phyloP scores from a whole-genome alignment of 768 basidiomycete genomes.

The Tubosaeta sp. region DNA sequence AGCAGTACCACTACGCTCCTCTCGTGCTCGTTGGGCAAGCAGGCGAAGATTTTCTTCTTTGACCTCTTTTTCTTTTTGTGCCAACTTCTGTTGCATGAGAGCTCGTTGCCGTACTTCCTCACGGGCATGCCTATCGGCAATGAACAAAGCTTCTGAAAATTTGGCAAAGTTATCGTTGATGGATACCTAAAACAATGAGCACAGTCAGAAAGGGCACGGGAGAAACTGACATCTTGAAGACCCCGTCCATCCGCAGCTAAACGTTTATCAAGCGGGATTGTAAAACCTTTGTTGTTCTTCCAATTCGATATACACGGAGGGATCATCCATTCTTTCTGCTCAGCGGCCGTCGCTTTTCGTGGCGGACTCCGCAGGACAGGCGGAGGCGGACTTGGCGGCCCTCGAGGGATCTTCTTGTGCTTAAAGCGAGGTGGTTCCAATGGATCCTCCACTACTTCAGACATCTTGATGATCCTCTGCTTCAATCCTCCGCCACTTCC shows the following conservation, averaged over 20 bases:
- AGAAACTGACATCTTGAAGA: conserved; percentile 81
- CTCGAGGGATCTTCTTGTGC: conserved; percentile 97
- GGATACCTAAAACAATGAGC: conserved; percentile 58
- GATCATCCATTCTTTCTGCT: conserved; percentile 99
- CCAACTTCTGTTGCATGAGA: conserved; percentile 98
- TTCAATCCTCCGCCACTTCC: conserved; percentile 56
- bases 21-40: conserved; percentile 91
- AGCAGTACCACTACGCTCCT: conserved; percentile 80
- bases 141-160: conserved; percentile 92
- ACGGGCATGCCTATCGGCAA: conserved; percentile 95
- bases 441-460: conserved; percentile 96
- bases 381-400: conserved; percentile 93
- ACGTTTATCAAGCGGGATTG: conserved; percentile 96
- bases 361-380: conserved; percentile 95
- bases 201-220: neutral
- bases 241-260: conserved; percentile 98
- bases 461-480: conserved; percentile 99
- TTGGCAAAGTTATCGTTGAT: conserved; percentile 99
- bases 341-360: conserved; percentile 90
- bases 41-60: conserved; percentile 96
- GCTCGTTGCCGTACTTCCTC: conserved; percentile 96
- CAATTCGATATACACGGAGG: conserved; percentile 99
- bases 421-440: conserved; percentile 96
- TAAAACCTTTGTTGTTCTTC: conserved; percentile 99
- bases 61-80: conserved; percentile 91